Evolutionary conservation across 257 asterid species (phyloP), one percentile per base, ranked within the genome.

Genomic region (Nicotiana attenuata): DNA sequence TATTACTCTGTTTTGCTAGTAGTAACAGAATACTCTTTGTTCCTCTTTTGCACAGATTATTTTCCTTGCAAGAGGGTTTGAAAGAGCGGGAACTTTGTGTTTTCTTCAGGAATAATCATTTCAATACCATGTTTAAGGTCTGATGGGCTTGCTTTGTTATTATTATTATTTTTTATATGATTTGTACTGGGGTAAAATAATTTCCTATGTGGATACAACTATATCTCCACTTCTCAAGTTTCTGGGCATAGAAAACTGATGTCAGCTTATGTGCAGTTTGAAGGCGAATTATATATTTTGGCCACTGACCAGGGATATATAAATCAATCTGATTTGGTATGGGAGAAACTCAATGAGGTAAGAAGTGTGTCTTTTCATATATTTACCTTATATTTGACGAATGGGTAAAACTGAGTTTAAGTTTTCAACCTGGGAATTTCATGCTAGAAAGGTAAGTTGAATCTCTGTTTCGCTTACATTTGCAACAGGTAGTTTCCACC

Each of bases 261-360:
- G 56, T 87, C 71, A 75, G 61, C 85, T 79, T 83, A 41, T 86
- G 77, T 88, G 89, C 95, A 96, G 99, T 93, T 93, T 88, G 97
- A 93, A 89, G 98, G 96, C 69, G 93, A 94, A 80, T 60, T 96
- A 60, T 96, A 94, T 86, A 93, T 96, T 86, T 89, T 96, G 89
- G 98, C 92, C 66, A 93, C 98, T 3, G 98, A 96, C 82, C 97
- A 94, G 85, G 99, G 98, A 60, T 94, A 88, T 85, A 84, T 93
- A 41, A 93, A 89, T 88, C 97, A 92, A 89, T 97, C 97, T 78
- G 97, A 93, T 86, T 84, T 92, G 90, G 97, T 93, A 78, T 96
- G 99, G 97, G 99, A 96, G 84, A 94, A 96, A 89, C 93, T 96
- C 81, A 93, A 92, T 87, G 98, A 96, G 98, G 99, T 94, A 83